Evolutionary conservation across 1,284 basidiomycete genomes (phyloP), one percentile per base, ranked within the genome.

Genomic region (Puccinia novopanici): DNA sequence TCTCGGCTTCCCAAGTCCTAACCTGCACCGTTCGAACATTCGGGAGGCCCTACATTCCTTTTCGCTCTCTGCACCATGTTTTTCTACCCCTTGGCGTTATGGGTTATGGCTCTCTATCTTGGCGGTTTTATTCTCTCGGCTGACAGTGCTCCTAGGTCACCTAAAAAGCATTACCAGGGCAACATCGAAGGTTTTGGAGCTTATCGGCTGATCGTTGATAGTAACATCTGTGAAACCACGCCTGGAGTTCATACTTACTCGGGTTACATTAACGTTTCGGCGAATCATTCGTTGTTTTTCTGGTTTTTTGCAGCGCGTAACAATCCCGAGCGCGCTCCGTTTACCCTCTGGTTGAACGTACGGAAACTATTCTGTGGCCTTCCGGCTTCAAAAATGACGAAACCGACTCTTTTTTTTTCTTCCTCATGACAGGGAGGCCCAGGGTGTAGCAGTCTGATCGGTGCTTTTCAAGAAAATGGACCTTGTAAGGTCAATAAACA

Each of bases 201-300:
- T 15, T 74, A 80, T 40, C 79, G 79, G 27, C 30, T 80, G 50
- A 45, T 67, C 0, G 70, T 50, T 27, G 54, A 92, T 82, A 91
- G 90, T 6, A 91, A 91, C 0, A 88, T 92, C 6, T 92, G 91
- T 83, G 91, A 92, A 85, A 91, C 89, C 6, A 91, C 90, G 0
- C 88, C 90, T 0, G 89, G 89, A 0, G 91, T 92, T 12, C 87
- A 88, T 61, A 91, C 91, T 84, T 88, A 90, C 82, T 91, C 91
- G 0, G 91, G 90, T 0, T 91, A 91, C 82, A 89, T 88, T 0
- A 89, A 91, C 84, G 83, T 90, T 13, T 87, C 88, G 3, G 84
- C 87, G 3, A 87, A 86, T 37, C 85, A 90, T 83, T 90, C 89
- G 83, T 86, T 90, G 34, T 91, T 89, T 89, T 90, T 91, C 84